A percentile compares a stretch with the other conserved stretches of the same genome.
Conservation (phyloP, 2,329 filamentous ascomycete genomes). For the Scytalidium sp. region DNA sequence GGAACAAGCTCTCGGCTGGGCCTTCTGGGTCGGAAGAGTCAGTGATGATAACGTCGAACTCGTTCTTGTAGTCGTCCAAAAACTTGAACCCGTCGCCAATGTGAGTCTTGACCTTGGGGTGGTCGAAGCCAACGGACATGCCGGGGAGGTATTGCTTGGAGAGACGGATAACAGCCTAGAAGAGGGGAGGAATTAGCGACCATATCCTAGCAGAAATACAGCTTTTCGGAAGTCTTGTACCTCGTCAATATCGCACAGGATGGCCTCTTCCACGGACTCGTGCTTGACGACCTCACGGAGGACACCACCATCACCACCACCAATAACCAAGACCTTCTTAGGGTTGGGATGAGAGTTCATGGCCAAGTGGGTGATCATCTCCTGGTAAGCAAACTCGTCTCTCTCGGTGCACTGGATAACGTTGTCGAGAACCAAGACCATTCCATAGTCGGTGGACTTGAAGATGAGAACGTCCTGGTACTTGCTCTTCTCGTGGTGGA, state of each 20-base stretch:
- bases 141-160: constrained; percentile 96
- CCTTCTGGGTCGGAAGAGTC: constrained; percentile 97
- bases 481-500: constrained; percentile 98
- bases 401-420: constrained; percentile 99
- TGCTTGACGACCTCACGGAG: constrained; percentile 99
- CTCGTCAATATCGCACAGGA: constrained; percentile 98
- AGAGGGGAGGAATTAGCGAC: constrained; percentile 12
- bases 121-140: constrained; percentile 90
- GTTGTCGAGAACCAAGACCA: constrained; percentile 94
- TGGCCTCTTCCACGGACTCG: constrained; percentile 91
- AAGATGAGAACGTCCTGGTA: constrained; percentile 99
- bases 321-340: constrained; percentile 97
- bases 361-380: constrained; percentile 99
- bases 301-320: constrained; percentile 95
- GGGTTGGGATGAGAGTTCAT: constrained; percentile 98
- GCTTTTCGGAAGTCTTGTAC: constrained; percentile 35
- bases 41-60: constrained; percentile 99
- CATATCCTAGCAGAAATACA: constrained; percentile 2
- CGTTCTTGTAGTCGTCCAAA: constrained; percentile 92
- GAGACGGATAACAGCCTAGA: constrained; percentile 86
- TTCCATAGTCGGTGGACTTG: constrained; percentile 95
- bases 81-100: constrained; percentile 99
- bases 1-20: constrained; percentile 92
- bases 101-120: constrained; percentile 90
- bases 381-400: constrained; percentile 99